Conservation (phyloP, 306 rosid genomes). For the Ochetophila trinervis region DNA sequence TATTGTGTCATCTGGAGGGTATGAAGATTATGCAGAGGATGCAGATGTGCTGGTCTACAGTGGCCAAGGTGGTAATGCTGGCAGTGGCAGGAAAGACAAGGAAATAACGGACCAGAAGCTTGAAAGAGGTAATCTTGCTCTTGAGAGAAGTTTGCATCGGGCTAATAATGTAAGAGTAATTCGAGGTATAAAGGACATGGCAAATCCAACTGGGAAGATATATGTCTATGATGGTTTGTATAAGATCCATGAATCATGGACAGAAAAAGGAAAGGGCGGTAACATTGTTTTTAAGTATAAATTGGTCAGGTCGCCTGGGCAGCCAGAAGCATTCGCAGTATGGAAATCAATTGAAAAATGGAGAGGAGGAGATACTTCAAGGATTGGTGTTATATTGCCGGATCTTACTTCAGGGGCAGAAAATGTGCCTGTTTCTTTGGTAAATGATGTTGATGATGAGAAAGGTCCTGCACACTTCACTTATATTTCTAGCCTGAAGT, state of each 20-base stretch:
- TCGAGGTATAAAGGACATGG: constrained; percentile 62
- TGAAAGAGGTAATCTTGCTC: constrained; percentile 95
- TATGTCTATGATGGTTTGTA: constrained; percentile 93
- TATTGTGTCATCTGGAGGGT: constrained; percentile 92
- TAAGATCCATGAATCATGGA: constrained; percentile 79
- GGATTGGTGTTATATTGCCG: constrained; percentile 75
- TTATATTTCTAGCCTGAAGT: constrained; percentile 59
- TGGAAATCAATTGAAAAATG: constrained; percentile 84
- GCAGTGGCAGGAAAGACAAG: constrained; percentile 47
- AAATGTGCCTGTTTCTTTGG: constrained; percentile 81
- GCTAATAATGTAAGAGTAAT: constrained; percentile 80
- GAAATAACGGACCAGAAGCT: constrained; percentile 87
- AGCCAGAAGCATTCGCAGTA: constrained; percentile 55
- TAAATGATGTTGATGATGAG: constrained; percentile 85
- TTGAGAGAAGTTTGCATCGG: constrained; percentile 73
- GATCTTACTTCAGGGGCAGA: constrained; percentile 92
- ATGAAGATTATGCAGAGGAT: constrained; percentile 72
- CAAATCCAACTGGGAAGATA: constrained; percentile 63
- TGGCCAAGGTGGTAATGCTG: constrained; percentile 82
- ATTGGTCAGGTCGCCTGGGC: constrained; percentile 59
- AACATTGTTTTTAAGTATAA: constrained; percentile 77
- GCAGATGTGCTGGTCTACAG: constrained; percentile 76
- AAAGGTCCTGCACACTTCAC: constrained; percentile 95
- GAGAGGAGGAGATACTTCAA: constrained; percentile 54
- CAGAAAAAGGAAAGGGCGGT: constrained; percentile 76